These are phyloP conservation scores for Mesostigma viride DNA, from an alignment of 139 green algal genomes.

Conservation along the genomic window DNA sequence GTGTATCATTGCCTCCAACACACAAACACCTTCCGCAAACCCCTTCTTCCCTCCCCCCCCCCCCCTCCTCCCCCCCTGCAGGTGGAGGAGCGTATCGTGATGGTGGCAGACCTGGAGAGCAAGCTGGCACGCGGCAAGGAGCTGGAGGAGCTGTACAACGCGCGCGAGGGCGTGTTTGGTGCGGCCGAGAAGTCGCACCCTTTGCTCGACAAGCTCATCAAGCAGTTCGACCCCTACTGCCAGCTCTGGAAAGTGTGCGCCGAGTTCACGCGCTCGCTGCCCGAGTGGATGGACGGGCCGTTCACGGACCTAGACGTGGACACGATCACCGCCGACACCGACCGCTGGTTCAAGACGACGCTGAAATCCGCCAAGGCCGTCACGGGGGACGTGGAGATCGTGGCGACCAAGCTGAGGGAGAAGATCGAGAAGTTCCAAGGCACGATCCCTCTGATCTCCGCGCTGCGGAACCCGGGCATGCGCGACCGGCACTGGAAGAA, in stretches of 20 bases:
- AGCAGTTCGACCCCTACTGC: slow-evolving; percentile 44
- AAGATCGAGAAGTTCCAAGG: slow-evolving; percentile 54
- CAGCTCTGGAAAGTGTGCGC: slow-evolving; percentile 40
- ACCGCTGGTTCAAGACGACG: slow-evolving; percentile 43
- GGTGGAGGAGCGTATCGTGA: slow-evolving; percentile 42
- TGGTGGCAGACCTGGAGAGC: slow-evolving; percentile 45
- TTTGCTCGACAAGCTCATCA: slow-evolving; percentile 36
- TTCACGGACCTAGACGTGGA: slow-evolving; percentile 39
- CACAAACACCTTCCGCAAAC: neutral
- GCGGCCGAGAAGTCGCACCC: slow-evolving; percentile 45
- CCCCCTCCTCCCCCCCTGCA: neutral
- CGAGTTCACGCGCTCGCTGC: slow-evolving; percentile 44
- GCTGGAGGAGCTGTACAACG: slow-evolving; percentile 50
- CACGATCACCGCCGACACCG: slow-evolving; percentile 40
- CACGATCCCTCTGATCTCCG: slow-evolving; percentile 35
- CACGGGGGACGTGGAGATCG: slow-evolving; percentile 14
- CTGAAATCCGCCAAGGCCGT: slow-evolving; percentile 33
- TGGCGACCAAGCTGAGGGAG: slow-evolving; percentile 35
- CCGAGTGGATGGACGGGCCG: slow-evolving; percentile 42
- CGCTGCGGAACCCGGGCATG: slow-evolving; percentile 42
- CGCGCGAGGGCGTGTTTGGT: slow-evolving; percentile 57
- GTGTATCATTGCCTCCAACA: neutral
- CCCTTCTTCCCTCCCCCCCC: neutral
- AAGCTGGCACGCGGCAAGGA: slow-evolving; percentile 29
- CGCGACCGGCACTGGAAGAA: slow-evolving; percentile 41